Conservation (phyloP, 352 stramenopile genomes). For the Phytophthora sansomeana region DNA sequence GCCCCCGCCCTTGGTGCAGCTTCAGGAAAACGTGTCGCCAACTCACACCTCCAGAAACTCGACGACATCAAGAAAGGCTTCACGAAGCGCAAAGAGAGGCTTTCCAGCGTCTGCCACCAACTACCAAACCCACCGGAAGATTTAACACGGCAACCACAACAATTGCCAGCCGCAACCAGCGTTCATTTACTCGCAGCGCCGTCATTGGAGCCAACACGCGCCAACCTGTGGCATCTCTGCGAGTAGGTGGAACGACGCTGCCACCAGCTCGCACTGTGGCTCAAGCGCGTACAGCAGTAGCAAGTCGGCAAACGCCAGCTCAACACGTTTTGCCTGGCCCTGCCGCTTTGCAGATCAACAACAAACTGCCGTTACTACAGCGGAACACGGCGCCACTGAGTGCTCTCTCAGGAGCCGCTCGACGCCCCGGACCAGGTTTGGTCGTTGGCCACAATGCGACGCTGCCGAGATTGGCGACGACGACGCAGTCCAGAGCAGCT, state of each 20-base stretch:
- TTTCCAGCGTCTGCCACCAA: conserved; percentile 48
- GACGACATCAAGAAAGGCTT: conserved; percentile 74
- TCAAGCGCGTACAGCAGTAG: background rate
- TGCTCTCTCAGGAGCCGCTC: background rate
- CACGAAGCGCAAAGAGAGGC: conserved; percentile 61
- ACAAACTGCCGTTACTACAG: conserved; percentile 32
- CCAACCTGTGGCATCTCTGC: conserved; percentile 10
- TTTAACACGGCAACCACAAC: conserved; percentile 20
- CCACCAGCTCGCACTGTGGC: conserved; percentile 11
- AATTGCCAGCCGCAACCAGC: conserved; percentile 25
- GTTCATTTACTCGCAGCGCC: conserved; percentile 33
- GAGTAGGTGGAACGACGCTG: conserved; percentile 8
- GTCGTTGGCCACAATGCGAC: conserved; percentile 21
- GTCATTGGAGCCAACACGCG: conserved; percentile 22
- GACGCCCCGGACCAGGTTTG: conserved; percentile 11
- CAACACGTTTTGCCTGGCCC: conserved; percentile 14
- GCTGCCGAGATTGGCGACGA: conserved; percentile 48
- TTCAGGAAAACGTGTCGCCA: conserved; percentile 61
- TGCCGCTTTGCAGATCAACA: conserved; percentile 13
- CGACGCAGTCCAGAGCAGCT: conserved; percentile 19
- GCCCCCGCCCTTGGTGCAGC: conserved; percentile 54
- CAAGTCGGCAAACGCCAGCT: conserved; percentile 3
- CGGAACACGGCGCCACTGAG: conserved; percentile 6
- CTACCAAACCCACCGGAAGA: conserved; percentile 15
- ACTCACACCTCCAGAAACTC: conserved; percentile 68